phyloP scores from a whole-genome alignment of 208 protist species.

The Trypanosoma platydactyli region DNA sequence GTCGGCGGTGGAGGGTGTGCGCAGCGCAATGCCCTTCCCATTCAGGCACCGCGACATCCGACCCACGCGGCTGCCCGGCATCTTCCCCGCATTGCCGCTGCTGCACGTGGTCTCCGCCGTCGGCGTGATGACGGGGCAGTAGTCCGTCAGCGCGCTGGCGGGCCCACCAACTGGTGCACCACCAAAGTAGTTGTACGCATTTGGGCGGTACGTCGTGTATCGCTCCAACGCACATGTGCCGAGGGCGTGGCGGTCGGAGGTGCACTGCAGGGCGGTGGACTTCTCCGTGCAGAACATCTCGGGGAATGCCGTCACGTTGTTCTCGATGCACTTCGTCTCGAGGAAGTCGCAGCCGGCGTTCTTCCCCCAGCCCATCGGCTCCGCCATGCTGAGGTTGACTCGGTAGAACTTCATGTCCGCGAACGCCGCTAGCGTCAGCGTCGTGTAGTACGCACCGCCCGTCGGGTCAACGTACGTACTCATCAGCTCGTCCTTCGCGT shows the following conservation, averaged over 20 bases:
- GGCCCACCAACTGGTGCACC: not conserved
- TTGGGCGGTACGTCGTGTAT: not conserved
- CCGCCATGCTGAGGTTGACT: slow-evolving; percentile 31
- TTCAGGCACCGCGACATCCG: not conserved
- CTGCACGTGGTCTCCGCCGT: not conserved
- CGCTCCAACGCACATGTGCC: slow-evolving; percentile 7
- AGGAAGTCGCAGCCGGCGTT: slow-evolving; percentile 31
- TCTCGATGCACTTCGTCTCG: slow-evolving; percentile 26
- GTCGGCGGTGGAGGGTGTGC: not conserved
- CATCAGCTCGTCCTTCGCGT: slow-evolving; percentile 43
- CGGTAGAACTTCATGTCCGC: slow-evolving; percentile 36
- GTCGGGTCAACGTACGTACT: not conserved
- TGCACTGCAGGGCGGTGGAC: slow-evolving; percentile 25
- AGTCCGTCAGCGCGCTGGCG: not conserved
- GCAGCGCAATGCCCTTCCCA: not conserved
- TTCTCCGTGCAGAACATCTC: slow-evolving; percentile 36
- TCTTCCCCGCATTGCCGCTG: not conserved
- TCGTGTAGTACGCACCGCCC: slow-evolving; percentile 30
- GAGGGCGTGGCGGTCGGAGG: slow-evolving; percentile 23
- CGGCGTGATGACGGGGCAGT: not conserved
- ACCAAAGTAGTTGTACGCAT: slow-evolving; percentile 1
- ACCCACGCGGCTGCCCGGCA: not conserved
- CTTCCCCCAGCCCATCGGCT: slow-evolving; percentile 39
- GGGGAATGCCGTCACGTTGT: slow-evolving; percentile 25
- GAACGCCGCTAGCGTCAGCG: slow-evolving; percentile 40